Evolutionary conservation across 345 rosid species (phyloP).

Genomic region (Syzygium oleosum): DNA sequence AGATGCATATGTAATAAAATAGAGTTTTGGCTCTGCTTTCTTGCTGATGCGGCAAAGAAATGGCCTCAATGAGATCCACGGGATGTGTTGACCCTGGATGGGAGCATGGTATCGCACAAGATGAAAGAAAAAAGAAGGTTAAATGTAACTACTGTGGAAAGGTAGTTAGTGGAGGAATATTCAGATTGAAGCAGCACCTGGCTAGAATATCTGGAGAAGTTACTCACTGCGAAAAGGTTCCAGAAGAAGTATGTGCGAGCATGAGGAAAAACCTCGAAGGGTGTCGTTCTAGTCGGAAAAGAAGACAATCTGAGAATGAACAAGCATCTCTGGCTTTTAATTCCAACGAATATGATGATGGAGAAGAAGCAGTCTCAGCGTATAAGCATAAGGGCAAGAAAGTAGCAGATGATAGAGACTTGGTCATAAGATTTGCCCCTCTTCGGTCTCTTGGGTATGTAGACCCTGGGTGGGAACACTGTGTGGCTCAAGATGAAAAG

Average conservation of each 20-base stretch:
- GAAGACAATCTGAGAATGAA: constrained; percentile 12
- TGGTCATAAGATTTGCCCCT: constrained; percentile 16
- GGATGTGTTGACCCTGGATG: constrained; percentile 33
- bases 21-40: neutral
- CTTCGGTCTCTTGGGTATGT: constrained; percentile 36
- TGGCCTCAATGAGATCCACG: constrained; percentile 17
- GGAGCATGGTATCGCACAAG: constrained; percentile 35
- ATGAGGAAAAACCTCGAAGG: constrained; percentile 35
- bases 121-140: constrained; percentile 29
- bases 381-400: constrained; percentile 21
- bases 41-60: constrained; percentile 7
- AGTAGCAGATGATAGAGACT: constrained; percentile 7
- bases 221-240: constrained; percentile 23
- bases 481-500: constrained; percentile 36
- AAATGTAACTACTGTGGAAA: constrained; percentile 34
- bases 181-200: constrained; percentile 27
- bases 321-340: constrained; percentile 10
- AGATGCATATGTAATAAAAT: neutral
- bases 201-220: constrained; percentile 34
- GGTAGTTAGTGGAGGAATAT: constrained; percentile 29
- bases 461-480: constrained; percentile 46
- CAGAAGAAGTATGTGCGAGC: constrained; percentile 24
- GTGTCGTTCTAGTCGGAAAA: constrained; percentile 20
- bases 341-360: constrained; percentile 8
- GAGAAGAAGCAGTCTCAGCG: constrained; percentile 12